phyloP scores from a whole-genome alignment of 306 rosid species.

The Corylus heterophylla region DNA sequence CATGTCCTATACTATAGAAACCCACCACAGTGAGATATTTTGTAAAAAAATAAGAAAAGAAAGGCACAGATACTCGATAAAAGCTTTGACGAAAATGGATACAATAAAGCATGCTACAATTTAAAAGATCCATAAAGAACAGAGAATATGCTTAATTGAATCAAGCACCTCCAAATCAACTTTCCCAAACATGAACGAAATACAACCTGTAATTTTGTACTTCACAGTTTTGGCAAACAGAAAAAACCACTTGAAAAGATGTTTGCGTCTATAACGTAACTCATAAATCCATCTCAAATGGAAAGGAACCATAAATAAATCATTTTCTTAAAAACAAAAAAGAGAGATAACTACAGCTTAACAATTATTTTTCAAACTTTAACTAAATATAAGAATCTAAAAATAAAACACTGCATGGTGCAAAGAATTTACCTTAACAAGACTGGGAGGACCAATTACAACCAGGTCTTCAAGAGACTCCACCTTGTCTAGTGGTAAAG shows the following conservation, averaged over 20 bases:
- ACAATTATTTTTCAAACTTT: neutral
- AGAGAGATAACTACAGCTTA: neutral
- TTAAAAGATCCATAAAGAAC: neutral
- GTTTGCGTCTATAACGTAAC: neutral
- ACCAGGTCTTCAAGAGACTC: conserved; percentile 95
- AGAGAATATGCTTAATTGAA: neutral
- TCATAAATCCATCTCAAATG: neutral
- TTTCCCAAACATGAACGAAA: neutral
- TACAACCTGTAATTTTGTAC: neutral
- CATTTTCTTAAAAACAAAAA: neutral
- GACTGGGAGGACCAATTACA: conserved; percentile 64
- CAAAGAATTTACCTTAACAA: conserved; percentile 62
- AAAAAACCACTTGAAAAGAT: neutral
- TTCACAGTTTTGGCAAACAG: neutral
- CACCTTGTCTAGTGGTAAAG: conserved; percentile 87
- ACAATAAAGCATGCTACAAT: neutral
- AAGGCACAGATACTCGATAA: neutral
- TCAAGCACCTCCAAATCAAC: neutral
- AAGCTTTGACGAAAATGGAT: neutral
- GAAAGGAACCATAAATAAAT: neutral
- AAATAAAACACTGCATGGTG: neutral
- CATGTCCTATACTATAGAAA: conserved; percentile 1
- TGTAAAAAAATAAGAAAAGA: neutral
- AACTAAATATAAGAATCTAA: neutral
- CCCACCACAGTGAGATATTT: neutral